Conservation (phyloP, 371 early-diverging fungal genomes). For the Mortierella sp. region DNA sequence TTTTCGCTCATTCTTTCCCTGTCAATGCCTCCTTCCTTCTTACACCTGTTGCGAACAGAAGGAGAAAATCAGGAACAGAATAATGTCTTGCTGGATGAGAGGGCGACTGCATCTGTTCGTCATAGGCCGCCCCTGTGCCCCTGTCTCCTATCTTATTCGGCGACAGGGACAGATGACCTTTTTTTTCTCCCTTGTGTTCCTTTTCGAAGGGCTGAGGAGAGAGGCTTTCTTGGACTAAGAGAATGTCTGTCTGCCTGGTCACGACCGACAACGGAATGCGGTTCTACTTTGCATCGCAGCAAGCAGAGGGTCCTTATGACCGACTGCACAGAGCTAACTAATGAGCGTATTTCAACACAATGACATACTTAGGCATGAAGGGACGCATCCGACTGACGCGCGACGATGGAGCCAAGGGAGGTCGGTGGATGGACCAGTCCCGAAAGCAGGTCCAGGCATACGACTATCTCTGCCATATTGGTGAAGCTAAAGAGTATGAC, state of each 20-base stretch:
- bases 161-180: slow-evolving; percentile 6
- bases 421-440: slow-evolving; percentile 96
- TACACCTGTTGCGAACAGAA: background rate
- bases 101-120: background rate
- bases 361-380: slow-evolving; percentile 54
- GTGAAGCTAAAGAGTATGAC: slow-evolving; percentile 98
- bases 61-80: background rate
- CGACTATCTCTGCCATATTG: slow-evolving; percentile 99
- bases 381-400: slow-evolving; percentile 77
- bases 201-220: background rate
- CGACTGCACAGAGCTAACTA: background rate
- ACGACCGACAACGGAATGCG: background rate
- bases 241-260: background rate
- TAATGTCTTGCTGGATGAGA: background rate
- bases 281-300: background rate
- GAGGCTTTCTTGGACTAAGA: background rate
- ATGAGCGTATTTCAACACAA: background rate
- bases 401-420: slow-evolving; percentile 65
- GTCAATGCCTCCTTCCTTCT: background rate
- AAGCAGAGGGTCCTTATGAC: background rate
- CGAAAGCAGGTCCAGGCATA: slow-evolving; percentile 95
- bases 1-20: background rate
- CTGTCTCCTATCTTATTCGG: slow-evolving; percentile 2
- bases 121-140: background rate
- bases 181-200: background rate